Evolutionary conservation across 208 protist species (phyloP).

Genomic region (Acanthamoeba lenticulata): DNA sequence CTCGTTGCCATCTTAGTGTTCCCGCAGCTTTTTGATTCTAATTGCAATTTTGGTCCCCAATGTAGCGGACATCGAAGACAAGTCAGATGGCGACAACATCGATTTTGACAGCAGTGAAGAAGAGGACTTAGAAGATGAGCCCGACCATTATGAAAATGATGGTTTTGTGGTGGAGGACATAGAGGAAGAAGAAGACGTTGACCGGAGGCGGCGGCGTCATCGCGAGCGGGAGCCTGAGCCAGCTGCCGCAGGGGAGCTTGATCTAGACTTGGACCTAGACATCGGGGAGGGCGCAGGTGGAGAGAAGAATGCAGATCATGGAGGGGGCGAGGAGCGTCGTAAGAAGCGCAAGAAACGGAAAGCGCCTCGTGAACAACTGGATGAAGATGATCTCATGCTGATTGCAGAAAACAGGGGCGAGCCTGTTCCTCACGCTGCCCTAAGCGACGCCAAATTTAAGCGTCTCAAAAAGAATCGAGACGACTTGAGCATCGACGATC

Average conservation of each 20-base stretch:
- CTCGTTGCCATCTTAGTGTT: too few species aligned
- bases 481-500: neutral
- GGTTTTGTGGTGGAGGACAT: conserved; percentile 45
- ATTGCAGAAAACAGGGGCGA: conserved; percentile 24
- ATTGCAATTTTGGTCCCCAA: too few species aligned
- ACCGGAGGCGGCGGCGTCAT: neutral
- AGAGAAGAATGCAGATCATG: too few species aligned
- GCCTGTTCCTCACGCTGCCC: neutral
- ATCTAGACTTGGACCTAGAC: neutral
- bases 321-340: neutral
- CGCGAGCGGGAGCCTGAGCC: neutral
- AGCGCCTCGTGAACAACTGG: neutral
- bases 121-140: conserved; percentile 50
- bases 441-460: neutral
- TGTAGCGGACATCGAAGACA: neutral
- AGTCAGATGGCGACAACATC: neutral
- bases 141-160: conserved; percentile 30
- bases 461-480: neutral
- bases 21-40: too few species aligned
- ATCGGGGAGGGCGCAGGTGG: neutral
- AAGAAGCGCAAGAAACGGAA: neutral
- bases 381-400: conserved; percentile 23
- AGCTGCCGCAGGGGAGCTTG: neutral
- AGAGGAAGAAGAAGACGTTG: neutral
- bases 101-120: conserved; percentile 48